Conservation (phyloP, 1,139 yeast species). For the Meyerozyma carpophila region DNA sequence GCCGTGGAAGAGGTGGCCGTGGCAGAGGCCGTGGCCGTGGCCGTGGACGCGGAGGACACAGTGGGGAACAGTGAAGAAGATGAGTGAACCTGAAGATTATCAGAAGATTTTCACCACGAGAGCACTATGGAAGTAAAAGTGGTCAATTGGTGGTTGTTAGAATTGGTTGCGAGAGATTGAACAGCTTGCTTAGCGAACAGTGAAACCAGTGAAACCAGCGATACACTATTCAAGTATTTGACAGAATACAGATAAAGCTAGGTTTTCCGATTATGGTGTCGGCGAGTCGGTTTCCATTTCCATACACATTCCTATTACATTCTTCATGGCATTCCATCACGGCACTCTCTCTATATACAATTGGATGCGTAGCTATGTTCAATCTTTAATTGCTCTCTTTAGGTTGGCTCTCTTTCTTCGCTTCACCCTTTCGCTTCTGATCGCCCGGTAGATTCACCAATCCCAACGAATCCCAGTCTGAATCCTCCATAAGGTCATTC, state of each 20-base stretch:
- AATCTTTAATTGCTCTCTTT: not conserved
- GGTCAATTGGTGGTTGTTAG: not conserved
- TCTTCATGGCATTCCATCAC: too few relatives aligned
- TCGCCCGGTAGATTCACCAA: constrained; percentile 61
- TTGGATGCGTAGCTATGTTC: too few relatives aligned
- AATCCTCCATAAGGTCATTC: constrained; percentile 75
- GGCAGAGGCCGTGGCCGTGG: constrained; percentile 18
- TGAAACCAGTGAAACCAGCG: too few relatives aligned
- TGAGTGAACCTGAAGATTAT: too few relatives aligned
- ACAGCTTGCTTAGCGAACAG: too few relatives aligned
- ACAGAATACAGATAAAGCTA: too few relatives aligned
- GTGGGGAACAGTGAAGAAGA: constrained; percentile 1
- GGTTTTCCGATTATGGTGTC: too few relatives aligned
- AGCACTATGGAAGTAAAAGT: constrained; percentile 5
- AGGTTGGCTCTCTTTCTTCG: not conserved
- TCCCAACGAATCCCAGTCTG: constrained; percentile 80
- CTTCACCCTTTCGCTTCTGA: constrained; percentile 14
- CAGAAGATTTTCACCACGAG: too few relatives aligned
- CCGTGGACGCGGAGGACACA: constrained; percentile 12
- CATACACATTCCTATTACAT: too few relatives aligned
- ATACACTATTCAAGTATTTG: too few relatives aligned
- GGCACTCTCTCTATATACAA: too few relatives aligned
- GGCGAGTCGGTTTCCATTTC: too few relatives aligned
- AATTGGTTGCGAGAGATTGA: not conserved
- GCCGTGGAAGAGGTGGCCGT: constrained; percentile 20